Base-by-base conservation (phyloP, 176 grass and related monocot genomes). In the Carex kokanica region DNA sequence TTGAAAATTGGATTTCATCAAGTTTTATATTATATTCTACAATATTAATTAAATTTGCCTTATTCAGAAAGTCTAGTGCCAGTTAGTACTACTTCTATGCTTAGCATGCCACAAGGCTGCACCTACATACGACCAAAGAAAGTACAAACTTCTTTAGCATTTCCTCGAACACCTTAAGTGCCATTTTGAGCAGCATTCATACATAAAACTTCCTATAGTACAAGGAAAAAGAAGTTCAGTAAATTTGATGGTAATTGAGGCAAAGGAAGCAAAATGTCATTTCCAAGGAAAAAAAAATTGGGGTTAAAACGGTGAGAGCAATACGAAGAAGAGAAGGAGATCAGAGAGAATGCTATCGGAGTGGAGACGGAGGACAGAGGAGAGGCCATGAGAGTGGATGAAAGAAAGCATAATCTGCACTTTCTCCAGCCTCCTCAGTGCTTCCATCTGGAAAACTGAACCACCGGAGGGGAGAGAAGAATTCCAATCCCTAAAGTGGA, bases 311-410 rank as follows among this genome's bases (percentile, higher is more conserved):
- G 16, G 49, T 18, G 61, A 38, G 3, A 49, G 8, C 60, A 21
- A 24, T 81, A 93, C 96, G 49, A 47, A 53, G 56, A 95, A 90
- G 69, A 93, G 89, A 85, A 95, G 77, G 83, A 98, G 91, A 55
- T 90, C 84, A 27, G 90, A 90, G 87, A 93, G 74, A 83, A 45
- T 95, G 52, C 93, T 86, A 75, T 95, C 81, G 74, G 74, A 70
- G 43, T 13, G 64, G n/a, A 8, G 24, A 54, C 72, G 2, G 8
- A 36, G 45, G 56, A 36, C 55, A 58, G 32, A n/a, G 31, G 84
- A 85, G 81, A 93, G 87, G 27, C 83, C 87, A 36, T 84, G 75
- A 3, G 87, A 79, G 2, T 81, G 66, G 81, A 94, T 90, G 61
- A 94, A 84, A 23, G 89, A 84, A 61, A 98, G 87, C 84, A 95